These are phyloP conservation scores for Lodderomyces jiufengensis DNA, from an alignment of 1,139 yeast species.

Conservation along the genomic window DNA sequence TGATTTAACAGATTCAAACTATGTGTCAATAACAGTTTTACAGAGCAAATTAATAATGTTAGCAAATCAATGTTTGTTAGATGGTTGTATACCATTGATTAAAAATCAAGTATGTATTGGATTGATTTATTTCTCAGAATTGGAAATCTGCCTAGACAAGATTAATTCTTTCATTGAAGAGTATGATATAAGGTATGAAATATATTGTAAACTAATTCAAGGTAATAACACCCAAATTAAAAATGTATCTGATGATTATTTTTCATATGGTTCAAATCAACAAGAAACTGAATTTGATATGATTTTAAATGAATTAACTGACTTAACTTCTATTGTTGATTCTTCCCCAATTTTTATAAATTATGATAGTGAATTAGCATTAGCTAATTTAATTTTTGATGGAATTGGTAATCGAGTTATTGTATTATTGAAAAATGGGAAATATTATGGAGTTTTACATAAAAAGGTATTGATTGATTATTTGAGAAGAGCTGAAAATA, in stretches of 20 bases:
- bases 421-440: constrained; percentile 48
- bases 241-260: constrained; percentile 21
- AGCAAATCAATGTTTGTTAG: constrained; percentile 43
- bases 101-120: constrained; percentile 42
- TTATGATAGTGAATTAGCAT: constrained; percentile 46
- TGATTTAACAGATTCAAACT: constrained; percentile 38
- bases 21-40: constrained; percentile 30
- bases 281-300: constrained; percentile 16
- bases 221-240: constrained; percentile 14
- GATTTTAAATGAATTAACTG: constrained; percentile 31
- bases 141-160: constrained; percentile 51
- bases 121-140: constrained; percentile 48
- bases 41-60: constrained; percentile 32
- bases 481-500: constrained; percentile 21
- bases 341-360: constrained; percentile 49
- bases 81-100: constrained; percentile 54
- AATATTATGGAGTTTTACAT: constrained; percentile 52
- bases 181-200: constrained; percentile 27
- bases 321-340: constrained; percentile 45
- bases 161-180: constrained; percentile 30
- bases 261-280: constrained; percentile 24
- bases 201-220: constrained; percentile 28
- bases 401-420: constrained; percentile 53
- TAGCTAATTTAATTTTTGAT: constrained; percentile 54
- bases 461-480: constrained; percentile 54